Evolutionary conservation across 495 filamentous ascomycete species (phyloP).

Genomic region (Penicillium samsonianum): DNA sequence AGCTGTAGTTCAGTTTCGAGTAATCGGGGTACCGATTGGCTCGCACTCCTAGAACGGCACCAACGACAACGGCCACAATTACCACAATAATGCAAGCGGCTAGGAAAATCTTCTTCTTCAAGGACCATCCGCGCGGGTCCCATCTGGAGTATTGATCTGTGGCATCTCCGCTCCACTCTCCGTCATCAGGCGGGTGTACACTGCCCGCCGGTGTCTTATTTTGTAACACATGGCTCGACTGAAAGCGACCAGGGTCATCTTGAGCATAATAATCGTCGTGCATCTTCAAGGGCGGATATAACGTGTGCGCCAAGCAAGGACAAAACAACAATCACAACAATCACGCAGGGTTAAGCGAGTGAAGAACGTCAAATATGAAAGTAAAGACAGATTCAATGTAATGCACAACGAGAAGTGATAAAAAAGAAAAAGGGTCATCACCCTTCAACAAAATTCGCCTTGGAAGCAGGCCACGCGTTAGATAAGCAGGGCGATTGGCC

Average conservation of each 20-base stretch:
- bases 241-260: neutral
- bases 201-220: neutral
- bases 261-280: conserved; percentile 1
- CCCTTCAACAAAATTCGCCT: neutral
- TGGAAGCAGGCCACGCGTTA: conserved; percentile 12
- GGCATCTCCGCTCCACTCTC: neutral
- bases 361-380: neutral
- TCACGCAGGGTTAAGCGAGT: neutral
- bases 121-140: conserved; percentile 27
- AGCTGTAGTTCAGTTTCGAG: conserved; percentile 40
- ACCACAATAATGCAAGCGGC: conserved; percentile 36
- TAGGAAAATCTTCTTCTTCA: conserved; percentile 24
- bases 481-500: conserved; percentile 6
- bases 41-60: conserved; percentile 46
- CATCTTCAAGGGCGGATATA: neutral
- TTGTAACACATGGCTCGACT: neutral
- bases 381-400: neutral
- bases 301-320: neutral
- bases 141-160: conserved; percentile 8
- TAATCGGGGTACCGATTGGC: conserved; percentile 48
- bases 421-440: neutral
- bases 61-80: conserved; percentile 48
- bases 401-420: neutral
- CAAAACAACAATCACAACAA: neutral
- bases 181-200: neutral